Base-by-base conservation (phyloP, 495 filamentous ascomycete species). In the Chaetomium cochliodes region DNA sequence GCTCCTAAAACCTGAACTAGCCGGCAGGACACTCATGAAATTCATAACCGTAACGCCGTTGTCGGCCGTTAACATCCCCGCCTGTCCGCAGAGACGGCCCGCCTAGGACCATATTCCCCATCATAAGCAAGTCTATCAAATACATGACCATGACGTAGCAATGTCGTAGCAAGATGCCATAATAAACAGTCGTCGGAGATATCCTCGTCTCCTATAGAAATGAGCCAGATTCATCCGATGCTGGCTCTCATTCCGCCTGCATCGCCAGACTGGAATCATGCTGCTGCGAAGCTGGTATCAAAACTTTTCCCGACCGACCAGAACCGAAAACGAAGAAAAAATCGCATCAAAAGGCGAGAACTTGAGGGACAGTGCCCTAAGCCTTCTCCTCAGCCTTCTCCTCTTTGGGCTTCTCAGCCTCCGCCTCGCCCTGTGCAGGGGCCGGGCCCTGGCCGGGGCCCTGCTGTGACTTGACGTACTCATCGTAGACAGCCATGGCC, bases 401-500 rank as follows among this genome's bases (percentile, higher is more conserved):
- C 61, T 84, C 83, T 65, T 86, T 80, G 65, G 69, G 74, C 58
- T 74, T 78, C 15, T 81, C 82, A 52, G 72, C 72, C 30, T 79
- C 77, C 13, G 64, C 65, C 60, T 70, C 77, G 54, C 81, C 79
- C 49, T 68, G 66, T 26, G 52, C 47, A 4, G 42, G 33, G 23
- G 44, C 56, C 44, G 63, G 47, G 33, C 25, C 60, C 51, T 63
- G 53, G 25, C 26, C 60, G 26, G 58, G 26, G n/a, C 30, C 64
- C 58, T 66, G 54, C 73, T 89, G 87, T 76, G 85, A 88, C 86
- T 97, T 97, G 77, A 97, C 87, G 73, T 99, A 99, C 76, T 98
- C 96, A 70, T 99, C 91, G 77, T 97, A 99, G 65, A 99, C 94
- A 65, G 83, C 90, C 73, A 99, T 87, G 63, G 94, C 94, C 81